Percentiles rank a stretch among this genome's conserved stretches.
These are phyloP conservation scores for Umbilicus rupestris DNA, from an alignment of 164 flowering plant species.

Conservation along the genomic window DNA sequence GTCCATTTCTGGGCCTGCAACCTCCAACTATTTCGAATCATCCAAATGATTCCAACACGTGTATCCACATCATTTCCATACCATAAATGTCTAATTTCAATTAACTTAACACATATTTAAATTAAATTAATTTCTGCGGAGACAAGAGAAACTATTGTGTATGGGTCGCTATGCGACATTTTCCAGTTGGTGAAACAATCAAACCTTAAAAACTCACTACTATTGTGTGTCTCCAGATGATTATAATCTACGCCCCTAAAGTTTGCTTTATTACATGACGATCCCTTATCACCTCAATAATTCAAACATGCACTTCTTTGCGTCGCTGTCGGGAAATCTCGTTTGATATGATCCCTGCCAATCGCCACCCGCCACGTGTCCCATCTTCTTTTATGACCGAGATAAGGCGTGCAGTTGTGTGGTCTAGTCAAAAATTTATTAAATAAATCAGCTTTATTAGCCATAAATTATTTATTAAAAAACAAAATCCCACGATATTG, in stretches of 20 bases:
- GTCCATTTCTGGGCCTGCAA: constrained; percentile 6
- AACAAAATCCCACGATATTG: too few relatives aligned
- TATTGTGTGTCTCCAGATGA: not conserved
- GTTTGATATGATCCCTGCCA: not conserved
- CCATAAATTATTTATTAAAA: too few relatives aligned
- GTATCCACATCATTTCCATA: not conserved
- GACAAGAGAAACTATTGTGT: too few relatives aligned
- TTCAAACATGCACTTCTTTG: not conserved
- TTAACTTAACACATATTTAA: too few relatives aligned
- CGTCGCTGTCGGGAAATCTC: constrained; percentile 3
- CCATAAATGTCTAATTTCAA: not conserved
- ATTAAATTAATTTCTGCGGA: too few relatives aligned
- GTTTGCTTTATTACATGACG: not conserved
- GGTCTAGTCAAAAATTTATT: not conserved
- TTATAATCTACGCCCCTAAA: not conserved
- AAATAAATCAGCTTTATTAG: too few relatives aligned
- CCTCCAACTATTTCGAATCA: not conserved
- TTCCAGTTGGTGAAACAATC: too few relatives aligned
- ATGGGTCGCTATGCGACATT: too few relatives aligned
- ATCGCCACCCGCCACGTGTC: not conserved
- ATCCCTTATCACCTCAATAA: not conserved
- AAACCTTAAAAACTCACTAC: not conserved
- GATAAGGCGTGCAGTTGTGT: constrained; percentile 6
- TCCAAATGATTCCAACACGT: not conserved
- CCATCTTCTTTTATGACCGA: not conserved